Evolutionary conservation across 352 stramenopile species (phyloP), one percentile per base, ranked within the genome.

Genomic region (Thalassiosira mediterranea): DNA sequence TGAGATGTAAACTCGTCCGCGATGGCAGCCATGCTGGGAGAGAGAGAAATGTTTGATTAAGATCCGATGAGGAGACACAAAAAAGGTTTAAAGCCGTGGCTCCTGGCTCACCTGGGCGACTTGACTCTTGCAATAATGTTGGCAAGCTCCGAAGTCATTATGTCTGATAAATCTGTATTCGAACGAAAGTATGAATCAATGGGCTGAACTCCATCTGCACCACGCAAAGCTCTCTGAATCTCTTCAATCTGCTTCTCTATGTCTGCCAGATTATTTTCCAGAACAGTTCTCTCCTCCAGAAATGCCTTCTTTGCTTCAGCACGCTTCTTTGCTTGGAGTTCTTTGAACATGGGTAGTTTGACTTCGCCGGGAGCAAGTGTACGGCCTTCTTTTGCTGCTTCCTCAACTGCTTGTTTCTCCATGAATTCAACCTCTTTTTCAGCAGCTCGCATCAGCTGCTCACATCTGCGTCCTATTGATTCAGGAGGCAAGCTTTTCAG

Each of bases 341-440:
- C 65, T 29, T 76, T 85, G 42, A 85, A 85, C 56, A 64, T 77
- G 51, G 76, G 76, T 17, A 85, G 49, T 23, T 72, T 70, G 11
- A 85, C 72, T 67, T 76, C 72, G 17, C 58, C 67, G 3, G 62
- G 44, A 5, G 48, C 7, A 26, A 71, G 49, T 34, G 53, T 51
- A 37, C 61, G 17, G 4, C 63, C 66, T 67, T 75, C 64, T 1
- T 79, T 81, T 64, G 84, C 81, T 13, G 70, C 61, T 38, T 84
- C 72, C 57, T 91, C 87, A 25, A 85, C 42, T 5, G 58, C 61
- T 51, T 91, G 83, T 53, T 87, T 90, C 61, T 91, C 82, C 38
- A 91, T 76, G 0, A 69, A 61, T 66, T 92, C 88, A 21, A 93
- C 76, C 67, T 93, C 88, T 67, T 90, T 88, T 46, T 91, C 75